Conservation (phyloP, 1,284 basidiomycete species). For the Omphalotus olearius region DNA sequence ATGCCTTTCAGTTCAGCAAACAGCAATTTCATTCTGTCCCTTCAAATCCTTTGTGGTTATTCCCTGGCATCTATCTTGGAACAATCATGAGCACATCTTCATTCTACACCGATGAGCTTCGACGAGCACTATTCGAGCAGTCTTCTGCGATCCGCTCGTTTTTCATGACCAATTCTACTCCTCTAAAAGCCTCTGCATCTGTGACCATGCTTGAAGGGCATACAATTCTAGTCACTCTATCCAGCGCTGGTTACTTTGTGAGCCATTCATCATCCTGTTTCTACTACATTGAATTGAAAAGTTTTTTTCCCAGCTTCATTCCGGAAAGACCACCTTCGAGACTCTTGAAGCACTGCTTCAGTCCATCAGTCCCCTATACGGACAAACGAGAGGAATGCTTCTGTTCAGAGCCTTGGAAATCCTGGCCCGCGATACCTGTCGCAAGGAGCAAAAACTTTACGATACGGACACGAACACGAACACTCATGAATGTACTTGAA, state of each 20-base stretch:
- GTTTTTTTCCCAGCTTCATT: slow-evolving; percentile 11
- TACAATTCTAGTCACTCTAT: slow-evolving; percentile 42
- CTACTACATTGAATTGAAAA: too few species aligned
- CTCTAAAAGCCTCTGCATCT: slow-evolving; percentile 46
- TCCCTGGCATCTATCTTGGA: neutral
- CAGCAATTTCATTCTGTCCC: too few species aligned
- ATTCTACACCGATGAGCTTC: slow-evolving; percentile 54
- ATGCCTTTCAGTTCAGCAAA: too few species aligned
- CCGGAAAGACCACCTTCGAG: slow-evolving; percentile 38
- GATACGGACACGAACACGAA: too few species aligned
- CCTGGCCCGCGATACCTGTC: slow-evolving; percentile 23
- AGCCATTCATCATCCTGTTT: too few species aligned
- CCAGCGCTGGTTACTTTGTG: slow-evolving; percentile 41
- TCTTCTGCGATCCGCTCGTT: slow-evolving; percentile 51
- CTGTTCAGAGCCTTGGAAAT: slow-evolving; percentile 45
- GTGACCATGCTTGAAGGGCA: slow-evolving; percentile 55
- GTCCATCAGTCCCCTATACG: slow-evolving; percentile 47
- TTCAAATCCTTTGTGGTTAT: too few species aligned
- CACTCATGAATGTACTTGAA: too few species aligned
- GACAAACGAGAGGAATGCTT: slow-evolving; percentile 37
- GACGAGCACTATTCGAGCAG: slow-evolving; percentile 52
- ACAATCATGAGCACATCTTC: slow-evolving; percentile 1
- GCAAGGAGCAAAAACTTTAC: too few species aligned
- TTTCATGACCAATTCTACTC: slow-evolving; percentile 32
- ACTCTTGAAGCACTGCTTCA: slow-evolving; percentile 53